phyloP scores from a whole-genome alignment of 2,329 filamentous ascomycete species.

The Colletotrichum ledebouriae region DNA sequence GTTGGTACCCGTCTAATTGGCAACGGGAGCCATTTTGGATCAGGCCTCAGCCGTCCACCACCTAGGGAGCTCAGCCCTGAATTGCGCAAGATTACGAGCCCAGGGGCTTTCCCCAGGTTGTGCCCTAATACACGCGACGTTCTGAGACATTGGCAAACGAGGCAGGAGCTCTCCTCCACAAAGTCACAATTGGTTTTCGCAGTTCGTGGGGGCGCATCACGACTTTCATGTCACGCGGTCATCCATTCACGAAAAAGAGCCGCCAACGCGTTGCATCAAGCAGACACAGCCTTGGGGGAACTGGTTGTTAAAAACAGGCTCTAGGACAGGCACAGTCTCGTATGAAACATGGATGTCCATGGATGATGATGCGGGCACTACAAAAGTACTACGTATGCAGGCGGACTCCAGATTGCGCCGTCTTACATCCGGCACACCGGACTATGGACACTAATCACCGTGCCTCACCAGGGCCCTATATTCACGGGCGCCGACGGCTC shows the following conservation, averaged over 20 bases:
- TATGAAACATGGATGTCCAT: slow-evolving; percentile 26
- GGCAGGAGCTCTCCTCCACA: slow-evolving; percentile 13
- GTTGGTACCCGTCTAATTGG: slow-evolving; percentile 17
- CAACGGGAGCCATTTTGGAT: slow-evolving; percentile 13
- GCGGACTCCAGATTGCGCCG: slow-evolving; percentile 33
- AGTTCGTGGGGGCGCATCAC: slow-evolving; percentile 21
- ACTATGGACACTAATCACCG: slow-evolving; percentile 23
- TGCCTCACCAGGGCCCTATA: neutral
- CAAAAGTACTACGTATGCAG: neutral
- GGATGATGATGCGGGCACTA: slow-evolving; percentile 8
- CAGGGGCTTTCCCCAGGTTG: slow-evolving; percentile 9
- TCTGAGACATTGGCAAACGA: slow-evolving; percentile 26
- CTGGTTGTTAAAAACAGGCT: slow-evolving; percentile 21
- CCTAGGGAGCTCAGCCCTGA: neutral
- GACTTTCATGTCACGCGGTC: slow-evolving; percentile 36
- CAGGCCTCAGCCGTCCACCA: slow-evolving; percentile 14
- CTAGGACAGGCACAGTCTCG: slow-evolving; percentile 19
- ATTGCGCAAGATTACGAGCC: neutral
- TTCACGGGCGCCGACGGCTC: slow-evolving; percentile 21
- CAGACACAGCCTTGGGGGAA: slow-evolving; percentile 14
- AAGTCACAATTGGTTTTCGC: slow-evolving; percentile 20
- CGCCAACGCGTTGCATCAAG: slow-evolving; percentile 30
- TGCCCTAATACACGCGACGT: slow-evolving; percentile 33
- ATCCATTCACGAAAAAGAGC: slow-evolving; percentile 41
- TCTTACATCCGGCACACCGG: slow-evolving; percentile 34